Base-by-base conservation (phyloP, 139 green algal species). In the Chlorella sp. region DNA sequence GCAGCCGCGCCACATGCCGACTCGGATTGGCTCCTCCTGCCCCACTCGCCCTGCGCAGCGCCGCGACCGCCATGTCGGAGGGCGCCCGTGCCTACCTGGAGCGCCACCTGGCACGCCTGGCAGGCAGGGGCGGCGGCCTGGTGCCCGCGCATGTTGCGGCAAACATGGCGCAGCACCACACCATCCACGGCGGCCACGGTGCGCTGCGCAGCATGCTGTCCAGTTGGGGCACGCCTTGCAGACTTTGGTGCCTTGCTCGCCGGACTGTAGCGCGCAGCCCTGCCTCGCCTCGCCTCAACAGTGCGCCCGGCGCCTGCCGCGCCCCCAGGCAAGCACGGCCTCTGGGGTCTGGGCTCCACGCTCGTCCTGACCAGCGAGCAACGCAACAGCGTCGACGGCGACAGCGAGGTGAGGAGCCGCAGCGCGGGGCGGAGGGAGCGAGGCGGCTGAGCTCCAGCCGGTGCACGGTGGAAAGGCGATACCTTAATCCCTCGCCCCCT, bases 271-370 rank as follows among this genome's bases (percentile, higher is more conserved):
- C n/a, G n/a, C n/a, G n/a, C n/a, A n/a, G n/a, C n/a, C n/a, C n/a
- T n/a, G n/a, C n/a, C n/a, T n/a, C n/a, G n/a, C n/a, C n/a, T n/a
- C n/a, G n/a, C n/a, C 29, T 51, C 56, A n/a, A n/a, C n/a, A n/a
- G 27, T 79, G 38, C 53, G 33, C 43, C 62, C 58, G 27, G 51
- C 72, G n/a, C 53, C 59, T 40, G 45, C 45, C n/a, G n/a, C n/a
- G n/a, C n/a, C n/a, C n/a, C n/a, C n/a, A n/a, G n/a, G 63, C 69
- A 73, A 77, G 40, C 79, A 84, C 67, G 79, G 79, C 40, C 67
- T 84, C 56, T 73, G 74, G 59, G 73, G 72, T n/a, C 74, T 84
- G 73, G 79, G 79, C 12, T 79, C 66, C 17, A 84, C 79, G 1
- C 61, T 84, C 36, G 79, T 84, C n/a, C 51, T 83, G 42, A 43